A percentile compares a stretch with the other conserved stretches of the same genome.
These are phyloP conservation scores for Pleomassaria siparia DNA, from an alignment of 2,329 filamentous ascomycete genomes.

Conservation along the genomic window DNA sequence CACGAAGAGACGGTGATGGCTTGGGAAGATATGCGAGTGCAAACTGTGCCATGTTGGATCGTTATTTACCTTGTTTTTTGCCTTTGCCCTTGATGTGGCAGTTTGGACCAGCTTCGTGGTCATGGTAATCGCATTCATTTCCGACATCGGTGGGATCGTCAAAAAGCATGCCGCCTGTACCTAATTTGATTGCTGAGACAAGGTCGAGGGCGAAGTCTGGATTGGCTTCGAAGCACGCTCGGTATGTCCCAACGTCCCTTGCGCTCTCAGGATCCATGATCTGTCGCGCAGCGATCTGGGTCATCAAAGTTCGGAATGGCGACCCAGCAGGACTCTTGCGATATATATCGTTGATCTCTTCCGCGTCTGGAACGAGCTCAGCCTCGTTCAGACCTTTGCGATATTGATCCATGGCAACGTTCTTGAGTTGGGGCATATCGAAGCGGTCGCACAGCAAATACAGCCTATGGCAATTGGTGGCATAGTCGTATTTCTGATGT, in stretches of 20 bases:
- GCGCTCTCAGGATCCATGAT: slow-evolving; percentile 58
- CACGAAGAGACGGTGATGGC: slow-evolving; percentile 15
- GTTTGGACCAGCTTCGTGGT: slow-evolving; percentile 48
- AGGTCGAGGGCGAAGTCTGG: slow-evolving; percentile 57
- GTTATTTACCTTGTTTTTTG: slow-evolving; percentile 42
- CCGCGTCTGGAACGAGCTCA: slow-evolving; percentile 55
- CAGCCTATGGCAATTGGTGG: slow-evolving; percentile 56
- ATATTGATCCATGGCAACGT: slow-evolving; percentile 58
- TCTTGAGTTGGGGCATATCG: slow-evolving; percentile 53
- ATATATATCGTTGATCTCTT: slow-evolving; percentile 58
- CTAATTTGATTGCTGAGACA: slow-evolving; percentile 53
- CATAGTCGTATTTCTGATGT: slow-evolving; percentile 56
- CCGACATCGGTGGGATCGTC: slow-evolving; percentile 52
- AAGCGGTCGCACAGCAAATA: slow-evolving; percentile 56
- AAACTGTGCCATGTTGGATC: slow-evolving; percentile 6
- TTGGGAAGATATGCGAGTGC: slow-evolving; percentile 9
- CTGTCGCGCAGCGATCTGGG: slow-evolving; percentile 57
- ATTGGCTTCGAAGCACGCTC: slow-evolving; percentile 52
- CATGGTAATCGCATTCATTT: slow-evolving; percentile 53
- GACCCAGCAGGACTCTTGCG: slow-evolving; percentile 47
- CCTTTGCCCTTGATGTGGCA: slow-evolving; percentile 41
- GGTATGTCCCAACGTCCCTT: slow-evolving; percentile 53
- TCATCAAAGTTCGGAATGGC: slow-evolving; percentile 54
- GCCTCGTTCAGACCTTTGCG: slow-evolving; percentile 53
- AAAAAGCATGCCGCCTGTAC: slow-evolving; percentile 54